These are phyloP conservation scores for Chlamydomonas urium DNA, from an alignment of 139 green algal genomes.

Conservation along the genomic window DNA sequence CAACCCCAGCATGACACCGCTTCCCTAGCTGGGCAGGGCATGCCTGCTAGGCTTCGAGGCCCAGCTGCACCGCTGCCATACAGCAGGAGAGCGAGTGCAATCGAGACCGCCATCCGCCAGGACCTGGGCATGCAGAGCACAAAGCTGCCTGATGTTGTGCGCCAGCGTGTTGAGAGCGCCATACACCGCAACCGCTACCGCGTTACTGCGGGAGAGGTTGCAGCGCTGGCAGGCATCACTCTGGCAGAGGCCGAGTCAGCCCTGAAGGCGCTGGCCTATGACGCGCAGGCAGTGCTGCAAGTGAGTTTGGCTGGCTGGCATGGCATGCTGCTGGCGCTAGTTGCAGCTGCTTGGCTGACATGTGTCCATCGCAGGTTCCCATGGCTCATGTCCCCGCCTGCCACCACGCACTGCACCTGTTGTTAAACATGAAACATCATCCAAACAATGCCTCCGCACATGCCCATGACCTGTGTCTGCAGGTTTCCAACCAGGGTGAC, in stretches of 20 bases:
- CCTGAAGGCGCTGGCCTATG: constrained; percentile 80
- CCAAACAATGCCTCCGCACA: no score
- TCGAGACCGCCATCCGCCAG: constrained; percentile 5
- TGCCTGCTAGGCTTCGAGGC: no score
- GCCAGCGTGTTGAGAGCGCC: constrained; percentile 40
- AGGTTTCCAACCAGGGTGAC: constrained; percentile 83
- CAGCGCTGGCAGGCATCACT: constrained; percentile 56
- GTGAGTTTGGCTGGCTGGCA: constrained; percentile 23
- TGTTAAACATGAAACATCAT: no score
- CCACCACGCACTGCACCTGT: neutral
- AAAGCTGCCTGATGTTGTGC: neutral
- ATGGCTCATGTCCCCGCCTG: neutral
- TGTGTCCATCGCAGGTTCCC: neutral
- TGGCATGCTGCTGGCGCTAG: neutral
- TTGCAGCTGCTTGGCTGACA: neutral
- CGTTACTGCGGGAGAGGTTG: constrained; percentile 66
- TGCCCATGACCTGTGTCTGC: neutral
- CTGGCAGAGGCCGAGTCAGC: constrained; percentile 65
- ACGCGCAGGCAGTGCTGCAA: constrained; percentile 70
- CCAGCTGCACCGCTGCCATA: no score
- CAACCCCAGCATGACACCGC: no score
- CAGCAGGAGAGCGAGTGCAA: no score
- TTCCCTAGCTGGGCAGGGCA: no score
- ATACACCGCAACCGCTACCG: constrained; percentile 46
- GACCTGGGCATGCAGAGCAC: constrained; percentile 4